Evolutionary conservation across 495 filamentous ascomycete species (phyloP), one percentile per base, ranked within the genome.

Genomic region (Xylaria cubensis): DNA sequence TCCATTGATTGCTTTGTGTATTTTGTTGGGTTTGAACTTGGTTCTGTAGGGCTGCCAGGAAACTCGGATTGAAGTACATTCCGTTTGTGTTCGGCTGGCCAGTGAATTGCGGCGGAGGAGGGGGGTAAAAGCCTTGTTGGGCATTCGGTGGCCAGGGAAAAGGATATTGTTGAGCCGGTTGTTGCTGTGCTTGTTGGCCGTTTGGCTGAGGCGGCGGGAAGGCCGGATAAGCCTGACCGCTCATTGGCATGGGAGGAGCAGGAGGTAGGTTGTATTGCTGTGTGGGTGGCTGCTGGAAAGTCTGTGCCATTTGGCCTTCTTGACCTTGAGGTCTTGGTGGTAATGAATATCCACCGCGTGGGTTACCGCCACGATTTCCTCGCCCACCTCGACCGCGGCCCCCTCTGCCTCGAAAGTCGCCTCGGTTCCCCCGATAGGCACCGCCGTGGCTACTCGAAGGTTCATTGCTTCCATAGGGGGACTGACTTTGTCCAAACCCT

Each of bases 41-140:
- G 72, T 86, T 87, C 73, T 84, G 82, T 21, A 81, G 70, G 53
- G 78, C 74, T 58, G 76, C 70, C 34, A 92, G 84, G 81, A 93
- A 91, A 0, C 88, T 84, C 7, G 91, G 91, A 67, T 91, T 92
- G 73, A 93, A 85, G 65, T 90, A 90, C 46, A 75, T 51, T 26
- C 61, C 64, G 10, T 71, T 55, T 41, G 58, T 69, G 55, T 62
- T 46, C 50, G 76, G 77, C n/a, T 76, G 74, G 41, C 72, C 76
- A 5, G 72, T 74, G 64, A 79, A 71, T n/a, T 75, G 75, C 15
- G 77, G 75, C 4, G 73, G 78, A 1, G 77, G 75, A 21, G 80
- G 73, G 42, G 80, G 77, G n/a, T 72, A 64, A 26, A 77, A 79
- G 17, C 72, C 72, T 67, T 69, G 72, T n/a, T 74, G 72, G 2